phyloP scores from a whole-genome alignment of 2,329 filamentous ascomycete genomes.

The Ophiostoma sp. region DNA sequence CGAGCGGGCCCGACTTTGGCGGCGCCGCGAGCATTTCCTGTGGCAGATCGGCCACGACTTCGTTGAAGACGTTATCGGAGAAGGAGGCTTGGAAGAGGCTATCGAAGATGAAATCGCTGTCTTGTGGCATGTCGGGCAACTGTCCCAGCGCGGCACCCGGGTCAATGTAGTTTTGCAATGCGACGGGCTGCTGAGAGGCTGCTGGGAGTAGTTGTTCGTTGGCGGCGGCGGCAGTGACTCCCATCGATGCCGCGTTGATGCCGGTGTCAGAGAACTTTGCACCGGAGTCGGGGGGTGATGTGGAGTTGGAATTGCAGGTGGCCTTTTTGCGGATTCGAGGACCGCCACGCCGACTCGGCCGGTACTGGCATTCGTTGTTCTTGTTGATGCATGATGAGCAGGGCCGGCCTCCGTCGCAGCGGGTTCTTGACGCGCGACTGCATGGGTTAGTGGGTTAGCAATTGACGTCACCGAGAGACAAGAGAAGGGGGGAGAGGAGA shows the following conservation, averaged over 20 bases:
- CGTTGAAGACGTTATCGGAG: constrained; percentile 25
- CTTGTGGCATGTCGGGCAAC: constrained; percentile 42
- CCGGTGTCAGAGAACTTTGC: constrained; percentile 15
- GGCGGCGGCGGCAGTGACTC: background rate
- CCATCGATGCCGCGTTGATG: background rate
- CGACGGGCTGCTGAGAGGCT: constrained; percentile 27
- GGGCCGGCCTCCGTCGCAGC: constrained; percentile 28
- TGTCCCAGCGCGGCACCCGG: constrained; percentile 46
- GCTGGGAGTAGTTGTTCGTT: constrained; percentile 31
- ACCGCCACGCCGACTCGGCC: constrained; percentile 41
- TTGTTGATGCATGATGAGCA: constrained; percentile 38
- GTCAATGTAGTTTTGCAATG: constrained; percentile 40
- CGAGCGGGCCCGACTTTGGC: constrained; percentile 33
- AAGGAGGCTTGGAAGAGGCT: constrained; percentile 36
- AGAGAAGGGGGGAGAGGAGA: background rate
- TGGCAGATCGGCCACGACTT: constrained; percentile 17
- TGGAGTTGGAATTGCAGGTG: constrained; percentile 20
- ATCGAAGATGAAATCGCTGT: constrained; percentile 47
- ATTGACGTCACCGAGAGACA: background rate
- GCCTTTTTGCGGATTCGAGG: constrained; percentile 41
- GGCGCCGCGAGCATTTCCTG: constrained; percentile 24
- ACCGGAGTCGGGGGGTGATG: constrained; percentile 18
- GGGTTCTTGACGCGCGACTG: constrained; percentile 30
- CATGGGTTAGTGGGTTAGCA: constrained; percentile 29
- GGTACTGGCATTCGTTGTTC: constrained; percentile 41